These are phyloP conservation scores for Ogataea salicorniae DNA, from an alignment of 805 yeast species.

Conservation along the genomic window DNA sequence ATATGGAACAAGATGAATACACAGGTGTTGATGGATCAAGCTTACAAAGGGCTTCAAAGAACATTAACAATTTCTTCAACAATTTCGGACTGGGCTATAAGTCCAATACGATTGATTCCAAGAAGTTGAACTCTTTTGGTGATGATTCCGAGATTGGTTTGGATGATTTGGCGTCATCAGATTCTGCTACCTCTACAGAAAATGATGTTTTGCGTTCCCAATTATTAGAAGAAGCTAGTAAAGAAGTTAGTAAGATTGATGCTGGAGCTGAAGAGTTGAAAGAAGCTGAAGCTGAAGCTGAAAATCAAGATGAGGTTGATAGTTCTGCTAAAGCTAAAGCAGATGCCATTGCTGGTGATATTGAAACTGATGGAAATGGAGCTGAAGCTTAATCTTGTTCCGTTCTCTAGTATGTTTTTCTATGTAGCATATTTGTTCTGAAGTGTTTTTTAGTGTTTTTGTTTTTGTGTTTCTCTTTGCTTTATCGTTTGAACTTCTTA, in stretches of 20 bases:
- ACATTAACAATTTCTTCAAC: constrained; percentile 13
- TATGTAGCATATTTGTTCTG: not conserved
- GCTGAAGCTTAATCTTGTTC: not conserved
- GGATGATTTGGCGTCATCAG: constrained; percentile 6
- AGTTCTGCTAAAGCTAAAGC: not conserved
- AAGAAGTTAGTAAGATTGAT: constrained; percentile 2
- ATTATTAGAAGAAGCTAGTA: constrained; percentile 7
- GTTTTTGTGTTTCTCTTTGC: not conserved
- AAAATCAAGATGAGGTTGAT: no score
- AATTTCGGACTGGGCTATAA: constrained; percentile 15
- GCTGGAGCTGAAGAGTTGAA: constrained; percentile 1
- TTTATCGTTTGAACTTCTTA: not conserved
- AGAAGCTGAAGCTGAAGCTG: not conserved
- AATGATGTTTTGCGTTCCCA: constrained; percentile 9
- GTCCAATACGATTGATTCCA: constrained; percentile 8
- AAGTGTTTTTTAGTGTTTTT: not conserved
- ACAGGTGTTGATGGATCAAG: constrained; percentile 2
- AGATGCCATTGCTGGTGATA: no score
- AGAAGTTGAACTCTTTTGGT: constrained; percentile 14
- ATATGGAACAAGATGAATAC: not conserved
- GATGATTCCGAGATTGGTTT: constrained; percentile 17
- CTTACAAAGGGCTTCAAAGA: constrained; percentile 8
- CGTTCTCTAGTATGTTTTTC: not conserved
- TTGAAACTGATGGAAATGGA: not conserved
- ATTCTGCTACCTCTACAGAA: not conserved